A percentile compares a stretch with the other conserved stretches of the same genome.
Conservation (phyloP, 495 filamentous ascomycete genomes). For the Cryomyces minteri region DNA sequence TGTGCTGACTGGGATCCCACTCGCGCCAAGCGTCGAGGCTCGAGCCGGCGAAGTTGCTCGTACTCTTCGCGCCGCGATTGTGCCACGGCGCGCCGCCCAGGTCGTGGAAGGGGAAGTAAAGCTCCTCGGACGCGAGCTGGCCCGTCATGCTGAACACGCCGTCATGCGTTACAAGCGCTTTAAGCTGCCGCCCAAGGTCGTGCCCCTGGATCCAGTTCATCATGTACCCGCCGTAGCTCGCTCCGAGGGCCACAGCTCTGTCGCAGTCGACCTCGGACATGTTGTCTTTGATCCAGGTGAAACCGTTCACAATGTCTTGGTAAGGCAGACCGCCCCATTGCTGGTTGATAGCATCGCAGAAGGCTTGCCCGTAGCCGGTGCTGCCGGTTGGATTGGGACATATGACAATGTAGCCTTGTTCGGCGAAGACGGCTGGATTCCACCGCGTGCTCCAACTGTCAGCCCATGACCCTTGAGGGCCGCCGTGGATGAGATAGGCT, state of each 20-base stretch:
- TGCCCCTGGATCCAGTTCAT: conserved; percentile 38
- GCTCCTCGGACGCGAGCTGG: conserved; percentile 34
- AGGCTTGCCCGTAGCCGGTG: conserved; percentile 29
- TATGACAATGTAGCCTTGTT: conserved; percentile 38
- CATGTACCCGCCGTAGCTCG: conserved; percentile 18
- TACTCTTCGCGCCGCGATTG: conserved; percentile 16
- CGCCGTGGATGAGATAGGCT: conserved; percentile 31
- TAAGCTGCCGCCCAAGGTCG: conserved; percentile 31
- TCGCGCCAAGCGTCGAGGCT: conserved; percentile 42
- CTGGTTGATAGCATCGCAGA: conserved; percentile 27
- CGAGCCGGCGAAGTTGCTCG: neutral
- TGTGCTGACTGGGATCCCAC: conserved; percentile 62
- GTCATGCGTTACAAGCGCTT: conserved; percentile 51
- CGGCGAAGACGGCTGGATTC: conserved; percentile 34
- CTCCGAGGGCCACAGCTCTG: conserved; percentile 29
- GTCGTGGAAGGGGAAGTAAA: conserved; percentile 22
- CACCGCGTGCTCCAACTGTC: conserved; percentile 32
- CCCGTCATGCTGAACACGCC: conserved; percentile 28
- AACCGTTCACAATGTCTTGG: conserved; percentile 32
- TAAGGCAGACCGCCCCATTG: conserved; percentile 36
- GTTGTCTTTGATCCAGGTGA: conserved; percentile 29
- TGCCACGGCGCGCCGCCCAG: conserved; percentile 28
- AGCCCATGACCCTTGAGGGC: conserved; percentile 30
- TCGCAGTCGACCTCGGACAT: conserved; percentile 31
- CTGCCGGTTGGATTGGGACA: conserved; percentile 34